Base-by-base conservation (phyloP, 1,284 basidiomycete species). In the Vanrija humicola region DNA sequence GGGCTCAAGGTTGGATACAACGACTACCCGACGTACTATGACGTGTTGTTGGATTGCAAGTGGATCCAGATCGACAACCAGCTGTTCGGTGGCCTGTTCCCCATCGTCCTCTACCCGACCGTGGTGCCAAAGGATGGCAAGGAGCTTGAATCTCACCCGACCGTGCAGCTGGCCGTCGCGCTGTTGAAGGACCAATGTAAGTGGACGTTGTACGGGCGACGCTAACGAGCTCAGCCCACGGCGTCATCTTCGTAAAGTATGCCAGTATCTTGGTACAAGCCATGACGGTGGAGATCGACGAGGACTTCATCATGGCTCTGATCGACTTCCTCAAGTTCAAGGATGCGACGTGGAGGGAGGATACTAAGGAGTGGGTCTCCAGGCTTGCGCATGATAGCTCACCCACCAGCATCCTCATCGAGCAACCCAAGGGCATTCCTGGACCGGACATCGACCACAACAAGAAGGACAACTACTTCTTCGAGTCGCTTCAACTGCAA, bases 41-140 rank as follows among this genome's bases (percentile, higher is more conserved):
- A 89, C 10, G 80, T 92, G 52, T 90, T 84, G 48, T 47, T 97
- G 43, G 85, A 88, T n/a, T 90, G 87, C 73, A 92, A 90, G 47
- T 88, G 83, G 73, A 82, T 99, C 26, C 95, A 99, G 75, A 85
- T 98, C 61, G 94, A 98, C 77, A 99, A 98, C 70, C 96, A 99
- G 74, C 83, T 99, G 8, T 95, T 98, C 62, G 96, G 97, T 56
- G 93, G 92, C 19, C 77, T 95, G 15, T 99, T 89, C 80, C 94
- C 96, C 0, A 94, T 99, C 58, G 86, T 98, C 52, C 80, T 99
- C 40, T 96, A 98, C 70, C 96, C 96, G 0, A 94, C 92, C 2
- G 90, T 92, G 0, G 83, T 98, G 40, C 82, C 88, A 4, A 90
- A 88, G 71, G 89, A 95, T 67, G 84, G 84, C 45, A 82, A 82